These are phyloP conservation scores for Monosporascus cannonballus DNA, from an alignment of 2,329 filamentous ascomycete species.

Conservation along the genomic window DNA sequence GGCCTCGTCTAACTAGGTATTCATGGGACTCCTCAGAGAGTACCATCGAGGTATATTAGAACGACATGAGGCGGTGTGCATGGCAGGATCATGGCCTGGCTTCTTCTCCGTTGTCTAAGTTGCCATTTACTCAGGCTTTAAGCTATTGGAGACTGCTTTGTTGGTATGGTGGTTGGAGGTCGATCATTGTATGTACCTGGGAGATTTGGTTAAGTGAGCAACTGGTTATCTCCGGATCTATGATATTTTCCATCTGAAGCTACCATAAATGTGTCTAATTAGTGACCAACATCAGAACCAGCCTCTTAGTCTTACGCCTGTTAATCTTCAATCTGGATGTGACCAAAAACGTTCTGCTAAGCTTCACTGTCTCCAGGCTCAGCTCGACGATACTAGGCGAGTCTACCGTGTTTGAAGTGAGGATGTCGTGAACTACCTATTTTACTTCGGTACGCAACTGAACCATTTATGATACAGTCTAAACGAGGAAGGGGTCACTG, in stretches of 20 bases:
- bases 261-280: not conserved
- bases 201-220: not conserved
- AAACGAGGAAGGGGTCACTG: not conserved
- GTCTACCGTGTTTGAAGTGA: not conserved
- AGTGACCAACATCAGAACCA: not conserved
- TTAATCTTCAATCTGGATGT: not conserved
- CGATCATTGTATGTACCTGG: not conserved
- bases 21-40: not conserved
- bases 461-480: not conserved
- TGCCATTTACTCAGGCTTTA: too few species aligned
- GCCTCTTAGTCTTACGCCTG: not conserved
- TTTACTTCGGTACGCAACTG: too few species aligned
- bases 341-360: not conserved
- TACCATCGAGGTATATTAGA: too few species aligned
- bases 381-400: not conserved
- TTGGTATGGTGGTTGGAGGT: not conserved
- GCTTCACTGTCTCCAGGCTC: not conserved
- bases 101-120: too few species aligned
- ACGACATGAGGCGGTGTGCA: too few species aligned
- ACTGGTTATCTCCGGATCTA: too few species aligned
- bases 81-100: too few species aligned
- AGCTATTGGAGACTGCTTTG: not conserved
- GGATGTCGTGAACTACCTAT: not conserved
- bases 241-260: too few species aligned
- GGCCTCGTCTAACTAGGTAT: not conserved